Conservation (phyloP, 768 basidiomycete species). For the Dioszegia hungarica region DNA sequence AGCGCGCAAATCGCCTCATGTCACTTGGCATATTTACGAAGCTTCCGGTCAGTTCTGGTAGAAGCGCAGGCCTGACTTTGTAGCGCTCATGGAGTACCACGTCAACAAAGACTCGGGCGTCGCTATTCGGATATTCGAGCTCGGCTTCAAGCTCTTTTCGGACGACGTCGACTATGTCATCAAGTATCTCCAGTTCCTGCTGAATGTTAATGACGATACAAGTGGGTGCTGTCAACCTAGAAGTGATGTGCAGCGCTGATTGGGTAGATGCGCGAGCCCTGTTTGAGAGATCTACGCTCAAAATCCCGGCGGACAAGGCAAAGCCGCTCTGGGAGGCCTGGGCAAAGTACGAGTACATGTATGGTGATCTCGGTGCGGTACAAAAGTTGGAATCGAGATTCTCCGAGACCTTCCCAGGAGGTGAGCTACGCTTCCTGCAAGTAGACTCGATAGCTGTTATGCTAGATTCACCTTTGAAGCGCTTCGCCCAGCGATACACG, state of each 20-base stretch:
- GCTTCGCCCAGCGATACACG: constrained; percentile 72
- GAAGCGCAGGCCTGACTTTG: too few species aligned
- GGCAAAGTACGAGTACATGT: constrained; percentile 92
- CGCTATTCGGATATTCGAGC: constrained; percentile 87
- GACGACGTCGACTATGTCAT: constrained; percentile 80
- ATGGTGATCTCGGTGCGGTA: constrained; percentile 81
- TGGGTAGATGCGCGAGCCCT: constrained; percentile 85
- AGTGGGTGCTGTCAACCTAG: too few species aligned
- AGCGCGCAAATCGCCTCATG: constrained; percentile 60
- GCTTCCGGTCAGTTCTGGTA: constrained; percentile 65
- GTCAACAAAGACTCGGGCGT: constrained; percentile 71
- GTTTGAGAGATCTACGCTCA: constrained; percentile 80
- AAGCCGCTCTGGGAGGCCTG: constrained; percentile 91
- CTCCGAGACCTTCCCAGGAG: constrained; percentile 76
- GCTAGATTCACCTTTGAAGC: constrained; percentile 81
- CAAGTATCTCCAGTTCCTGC: constrained; percentile 84
- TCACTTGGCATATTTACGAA: constrained; percentile 87
- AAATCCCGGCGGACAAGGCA: constrained; percentile 71
- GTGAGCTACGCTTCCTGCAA: constrained; percentile 52
- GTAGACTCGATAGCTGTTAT: background rate
- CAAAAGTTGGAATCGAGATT: constrained; percentile 86
- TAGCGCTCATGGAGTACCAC: constrained; percentile 93
- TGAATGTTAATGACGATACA: constrained; percentile 89
- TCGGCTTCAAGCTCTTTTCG: constrained; percentile 76
- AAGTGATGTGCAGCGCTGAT: too few species aligned